Conservation (phyloP, 441 rosid genomes). For the Sinapis alba region DNA sequence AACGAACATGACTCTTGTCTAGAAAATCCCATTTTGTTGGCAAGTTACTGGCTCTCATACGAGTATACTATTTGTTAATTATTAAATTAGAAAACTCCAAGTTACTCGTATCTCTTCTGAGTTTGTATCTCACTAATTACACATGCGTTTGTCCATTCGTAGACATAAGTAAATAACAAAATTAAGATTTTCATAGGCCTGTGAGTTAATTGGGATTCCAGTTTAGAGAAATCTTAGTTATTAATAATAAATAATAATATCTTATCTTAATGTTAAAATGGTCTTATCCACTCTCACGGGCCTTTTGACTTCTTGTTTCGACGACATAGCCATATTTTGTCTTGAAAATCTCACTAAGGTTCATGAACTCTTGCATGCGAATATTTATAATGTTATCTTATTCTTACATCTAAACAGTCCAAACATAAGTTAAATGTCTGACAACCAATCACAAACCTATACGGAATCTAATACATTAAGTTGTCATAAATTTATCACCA, state of each 20-base stretch:
- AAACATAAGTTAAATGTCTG: not conserved
- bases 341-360: conserved; percentile 23
- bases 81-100: not conserved
- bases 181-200: too few relatives aligned
- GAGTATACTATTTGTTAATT: not conserved
- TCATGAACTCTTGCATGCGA: conserved; percentile 28
- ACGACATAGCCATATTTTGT: too few relatives aligned
- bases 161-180: too few relatives aligned
- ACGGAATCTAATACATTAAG: conserved; percentile 9
- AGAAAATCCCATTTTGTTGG: not conserved
- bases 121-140: not conserved
- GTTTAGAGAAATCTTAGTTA: not conserved
- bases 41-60: not conserved
- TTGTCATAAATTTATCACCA: not conserved
- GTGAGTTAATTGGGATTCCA: too few relatives aligned
- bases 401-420: not conserved
- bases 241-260: not conserved
- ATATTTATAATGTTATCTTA: conserved; percentile 6
- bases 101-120: not conserved
- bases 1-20: not conserved
- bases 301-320: conserved; percentile 19
- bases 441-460: conserved; percentile 28
- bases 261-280: not conserved
- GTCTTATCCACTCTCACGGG: conserved; percentile 19
- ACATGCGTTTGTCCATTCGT: not conserved